Evolutionary conservation across 2,329 filamentous ascomycete genomes (phyloP).

Genomic region (Penicillium sp.): DNA sequence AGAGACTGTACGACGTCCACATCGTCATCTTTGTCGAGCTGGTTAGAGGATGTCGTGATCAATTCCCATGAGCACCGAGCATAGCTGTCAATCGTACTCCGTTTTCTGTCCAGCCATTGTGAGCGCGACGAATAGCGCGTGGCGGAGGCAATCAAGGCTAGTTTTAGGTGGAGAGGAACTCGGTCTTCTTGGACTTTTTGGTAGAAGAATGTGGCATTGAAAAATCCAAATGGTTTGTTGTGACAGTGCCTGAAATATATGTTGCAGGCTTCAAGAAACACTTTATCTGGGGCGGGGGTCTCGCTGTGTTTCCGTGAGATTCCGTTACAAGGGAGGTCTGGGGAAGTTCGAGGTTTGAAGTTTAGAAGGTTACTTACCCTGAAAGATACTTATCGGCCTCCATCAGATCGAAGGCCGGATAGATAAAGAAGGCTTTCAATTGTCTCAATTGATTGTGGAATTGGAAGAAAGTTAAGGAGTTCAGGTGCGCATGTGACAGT

Average conservation of each 20-base stretch:
- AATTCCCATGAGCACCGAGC: constrained; percentile 22
- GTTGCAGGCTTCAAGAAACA: constrained; percentile 22
- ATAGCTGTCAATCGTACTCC: constrained; percentile 24
- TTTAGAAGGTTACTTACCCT: not conserved
- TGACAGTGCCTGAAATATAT: constrained; percentile 25
- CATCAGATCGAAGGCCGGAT: not conserved
- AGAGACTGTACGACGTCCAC: constrained; percentile 20
- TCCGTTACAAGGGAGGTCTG: not conserved
- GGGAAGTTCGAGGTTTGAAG: not conserved
- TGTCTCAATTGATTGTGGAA: no score
- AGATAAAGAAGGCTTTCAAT: no score
- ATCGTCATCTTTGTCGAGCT: constrained; percentile 15
- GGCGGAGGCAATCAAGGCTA: constrained; percentile 23
- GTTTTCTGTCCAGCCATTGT: constrained; percentile 28
- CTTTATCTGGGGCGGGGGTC: constrained; percentile 9
- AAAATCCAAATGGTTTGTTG: constrained; percentile 24
- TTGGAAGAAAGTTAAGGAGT: no score
- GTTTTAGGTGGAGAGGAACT: constrained; percentile 16
- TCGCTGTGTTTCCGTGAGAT: not conserved
- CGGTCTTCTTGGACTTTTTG: constrained; percentile 9
- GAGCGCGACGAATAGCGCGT: constrained; percentile 30
- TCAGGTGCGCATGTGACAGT: no score
- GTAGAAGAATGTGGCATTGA: constrained; percentile 17
- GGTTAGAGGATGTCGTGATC: constrained; percentile 17
- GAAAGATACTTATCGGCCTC: not conserved